Percentiles rank a stretch among this genome's conserved stretches.
Evolutionary conservation across 371 early-diverging fungal genomes (phyloP).

Genomic region (Encephalitozoon cuniculi): DNA sequence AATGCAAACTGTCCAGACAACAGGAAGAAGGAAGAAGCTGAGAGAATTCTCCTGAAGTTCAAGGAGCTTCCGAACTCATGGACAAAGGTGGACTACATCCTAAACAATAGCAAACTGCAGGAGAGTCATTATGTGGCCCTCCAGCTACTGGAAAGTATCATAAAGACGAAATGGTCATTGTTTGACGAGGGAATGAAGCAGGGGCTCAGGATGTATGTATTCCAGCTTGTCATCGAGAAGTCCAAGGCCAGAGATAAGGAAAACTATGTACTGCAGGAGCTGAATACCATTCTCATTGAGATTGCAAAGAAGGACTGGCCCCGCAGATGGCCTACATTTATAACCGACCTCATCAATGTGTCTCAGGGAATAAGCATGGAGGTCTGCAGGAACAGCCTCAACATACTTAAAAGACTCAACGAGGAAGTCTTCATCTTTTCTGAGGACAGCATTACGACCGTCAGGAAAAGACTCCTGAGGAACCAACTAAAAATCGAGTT

Average conservation of each 20-base stretch:
- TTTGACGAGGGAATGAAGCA: conserved; percentile 75
- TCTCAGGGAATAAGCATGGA: conserved; percentile 73
- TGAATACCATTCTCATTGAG: conserved; percentile 62
- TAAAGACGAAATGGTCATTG: conserved; percentile 89
- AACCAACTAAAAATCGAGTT: conserved; percentile 87
- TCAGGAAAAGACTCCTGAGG: conserved; percentile 76
- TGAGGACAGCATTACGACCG: conserved; percentile 88
- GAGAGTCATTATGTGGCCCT: conserved; percentile 87
- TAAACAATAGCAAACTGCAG: conserved; percentile 70
- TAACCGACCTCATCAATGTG: conserved; percentile 87
- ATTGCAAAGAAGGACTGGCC: conserved; percentile 99
- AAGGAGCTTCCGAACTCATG: conserved; percentile 90
- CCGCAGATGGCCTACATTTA: conserved; percentile 92
- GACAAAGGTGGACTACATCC: conserved; percentile 81
- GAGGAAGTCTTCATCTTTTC: conserved; percentile 95
- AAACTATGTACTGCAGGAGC: conserved; percentile 51
- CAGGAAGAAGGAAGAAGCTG: conserved; percentile 43
- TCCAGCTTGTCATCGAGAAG: conserved; percentile 44
- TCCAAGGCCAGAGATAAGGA: conserved; percentile 25
- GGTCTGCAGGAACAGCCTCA: conserved; percentile 95
- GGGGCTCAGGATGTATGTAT: conserved; percentile 64
- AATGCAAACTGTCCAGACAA: conserved; percentile 29
- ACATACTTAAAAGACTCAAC: conserved; percentile 74
- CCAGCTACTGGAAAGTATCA: conserved; percentile 82
- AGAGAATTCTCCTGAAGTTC: conserved; percentile 70